Evolutionary conservation across 1,284 basidiomycete species (phyloP).

Genomic region (Ustilago trichophora): DNA sequence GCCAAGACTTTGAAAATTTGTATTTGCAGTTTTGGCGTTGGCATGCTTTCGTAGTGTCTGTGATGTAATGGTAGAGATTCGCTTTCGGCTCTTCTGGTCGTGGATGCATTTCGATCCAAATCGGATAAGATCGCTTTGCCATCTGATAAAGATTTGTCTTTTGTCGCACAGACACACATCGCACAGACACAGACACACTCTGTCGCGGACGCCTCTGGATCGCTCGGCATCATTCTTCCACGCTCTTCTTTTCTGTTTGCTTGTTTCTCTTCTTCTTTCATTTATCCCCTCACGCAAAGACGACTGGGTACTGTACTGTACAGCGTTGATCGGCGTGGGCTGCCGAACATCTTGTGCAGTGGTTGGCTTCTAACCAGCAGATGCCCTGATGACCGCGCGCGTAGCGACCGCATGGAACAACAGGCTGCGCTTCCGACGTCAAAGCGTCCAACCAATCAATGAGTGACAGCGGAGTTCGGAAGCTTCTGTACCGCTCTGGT

Average conservation of each 20-base stretch:
- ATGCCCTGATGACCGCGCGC: no score
- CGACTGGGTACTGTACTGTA: no score
- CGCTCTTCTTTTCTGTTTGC: neutral
- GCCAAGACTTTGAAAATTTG: constrained; percentile 8
- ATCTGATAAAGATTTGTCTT: constrained; percentile 13
- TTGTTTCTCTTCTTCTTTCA: no score
- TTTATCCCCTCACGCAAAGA: no score
- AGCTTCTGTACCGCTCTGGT: no score
- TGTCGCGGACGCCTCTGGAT: no score
- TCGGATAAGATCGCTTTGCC: constrained; percentile 11
- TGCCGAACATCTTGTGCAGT: neutral
- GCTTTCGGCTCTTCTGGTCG: no score
- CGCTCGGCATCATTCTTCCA: neutral
- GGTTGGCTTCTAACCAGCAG: neutral
- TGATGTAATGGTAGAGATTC: no score
- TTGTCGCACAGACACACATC: neutral
- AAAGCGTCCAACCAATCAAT: neutral
- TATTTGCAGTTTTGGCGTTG: neutral
- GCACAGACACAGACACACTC: no score
- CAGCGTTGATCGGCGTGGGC: constrained; percentile 2
- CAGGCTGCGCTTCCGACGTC: neutral
- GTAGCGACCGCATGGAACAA: neutral
- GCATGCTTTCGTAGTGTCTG: no score
- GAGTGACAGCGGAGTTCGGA: no score
- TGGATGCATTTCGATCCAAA: neutral